Conservation (phyloP, 768 basidiomycete species). For the Saitozyma podzolica region DNA sequence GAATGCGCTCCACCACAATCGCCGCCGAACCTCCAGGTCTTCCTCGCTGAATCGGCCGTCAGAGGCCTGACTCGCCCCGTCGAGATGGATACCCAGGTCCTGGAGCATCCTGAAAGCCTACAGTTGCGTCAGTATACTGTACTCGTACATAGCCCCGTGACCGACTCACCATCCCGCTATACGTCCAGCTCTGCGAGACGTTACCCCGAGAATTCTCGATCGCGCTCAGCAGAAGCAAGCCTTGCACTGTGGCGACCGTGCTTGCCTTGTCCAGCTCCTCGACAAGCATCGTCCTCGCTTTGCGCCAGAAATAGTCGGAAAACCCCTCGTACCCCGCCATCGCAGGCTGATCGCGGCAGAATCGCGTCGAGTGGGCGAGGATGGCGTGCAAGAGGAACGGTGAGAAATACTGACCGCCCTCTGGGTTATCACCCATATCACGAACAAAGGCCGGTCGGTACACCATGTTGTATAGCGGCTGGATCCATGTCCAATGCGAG, state of each 20-base stretch:
- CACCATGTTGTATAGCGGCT: too few relatives aligned
- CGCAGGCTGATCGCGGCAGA: neutral
- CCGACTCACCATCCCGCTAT: constrained; percentile 6
- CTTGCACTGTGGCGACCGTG: constrained; percentile 7
- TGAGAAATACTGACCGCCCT: constrained; percentile 8
- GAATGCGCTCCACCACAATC: constrained; percentile 12
- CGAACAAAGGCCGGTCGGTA: too few relatives aligned
- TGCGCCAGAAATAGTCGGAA: constrained; percentile 3
- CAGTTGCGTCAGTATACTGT: too few relatives aligned
- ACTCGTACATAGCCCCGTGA: too few relatives aligned
- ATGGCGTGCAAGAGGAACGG: constrained; percentile 7
- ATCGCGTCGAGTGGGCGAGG: constrained; percentile 9
- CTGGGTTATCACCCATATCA: too few relatives aligned
- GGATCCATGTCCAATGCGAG: too few relatives aligned
- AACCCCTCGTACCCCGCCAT: neutral
- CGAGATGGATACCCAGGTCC: constrained; percentile 6
- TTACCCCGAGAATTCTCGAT: constrained; percentile 6
- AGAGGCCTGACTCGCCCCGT: neutral
- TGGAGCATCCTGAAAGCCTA: constrained; percentile 12
- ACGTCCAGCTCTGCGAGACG: constrained; percentile 5
- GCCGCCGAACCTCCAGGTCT: constrained; percentile 1
- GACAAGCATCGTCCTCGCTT: constrained; percentile 6
- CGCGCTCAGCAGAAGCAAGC: constrained; percentile 9
- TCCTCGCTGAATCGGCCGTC: neutral
- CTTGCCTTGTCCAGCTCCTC: neutral